phyloP scores from a whole-genome alignment of 306 rosid species.

The Hippophae rhamnoides region DNA sequence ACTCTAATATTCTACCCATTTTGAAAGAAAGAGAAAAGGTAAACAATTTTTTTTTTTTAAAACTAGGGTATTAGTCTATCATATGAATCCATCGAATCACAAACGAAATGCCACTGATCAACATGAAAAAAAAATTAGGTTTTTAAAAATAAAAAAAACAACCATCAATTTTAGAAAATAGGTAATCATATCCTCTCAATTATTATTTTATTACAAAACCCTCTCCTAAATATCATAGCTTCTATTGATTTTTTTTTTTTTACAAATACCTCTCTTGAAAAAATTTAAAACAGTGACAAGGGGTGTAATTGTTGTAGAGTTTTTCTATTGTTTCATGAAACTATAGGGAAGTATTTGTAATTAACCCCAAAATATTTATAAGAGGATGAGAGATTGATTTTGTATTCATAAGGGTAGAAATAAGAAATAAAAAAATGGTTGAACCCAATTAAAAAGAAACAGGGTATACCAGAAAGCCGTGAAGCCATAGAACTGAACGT shows the following conservation, averaged over 20 bases:
- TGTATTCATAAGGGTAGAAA: neutral
- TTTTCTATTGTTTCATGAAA: too few relatives aligned
- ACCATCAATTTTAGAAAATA: too few relatives aligned
- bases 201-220: too few relatives aligned
- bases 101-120: neutral
- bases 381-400: too few relatives aligned
- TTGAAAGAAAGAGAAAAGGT: neutral
- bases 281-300: constrained; percentile 4
- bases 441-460: constrained; percentile 2
- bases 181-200: too few relatives aligned
- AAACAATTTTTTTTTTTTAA: neutral
- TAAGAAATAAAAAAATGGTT: constrained; percentile 8
- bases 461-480: constrained; percentile 66
- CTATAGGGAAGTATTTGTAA: too few relatives aligned
- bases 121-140: too few relatives aligned
- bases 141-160: too few relatives aligned
- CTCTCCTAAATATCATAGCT: too few relatives aligned
- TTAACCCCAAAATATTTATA: too few relatives aligned
- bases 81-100: neutral
- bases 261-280: neutral
- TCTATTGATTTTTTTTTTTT: too few relatives aligned
- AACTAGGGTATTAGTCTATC: neutral
- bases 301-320: neutral
- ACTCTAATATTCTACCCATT: too few relatives aligned
- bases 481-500: constrained; percentile 64